Conservation (phyloP, 169 alveolate genomes). For the Eimeria necatrix region DNA sequence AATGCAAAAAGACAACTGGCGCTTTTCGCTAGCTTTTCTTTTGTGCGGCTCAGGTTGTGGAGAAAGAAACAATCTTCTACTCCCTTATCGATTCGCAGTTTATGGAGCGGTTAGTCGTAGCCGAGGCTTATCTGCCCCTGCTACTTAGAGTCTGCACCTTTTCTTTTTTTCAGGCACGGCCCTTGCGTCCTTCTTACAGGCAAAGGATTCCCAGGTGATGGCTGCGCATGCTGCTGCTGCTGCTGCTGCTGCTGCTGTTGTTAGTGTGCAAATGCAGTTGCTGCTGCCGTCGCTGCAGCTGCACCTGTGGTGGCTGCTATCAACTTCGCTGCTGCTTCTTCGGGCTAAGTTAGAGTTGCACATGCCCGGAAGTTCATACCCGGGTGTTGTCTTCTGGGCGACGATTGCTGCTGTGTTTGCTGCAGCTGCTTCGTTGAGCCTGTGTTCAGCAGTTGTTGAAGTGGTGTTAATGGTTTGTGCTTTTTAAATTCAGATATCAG, state of each 20-base stretch:
- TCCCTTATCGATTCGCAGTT: neutral
- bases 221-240: too few species aligned
- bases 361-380: neutral
- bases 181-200: conserved; percentile 17
- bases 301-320: too few species aligned
- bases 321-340: too few species aligned
- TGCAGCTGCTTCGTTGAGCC: neutral
- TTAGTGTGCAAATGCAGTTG: too few species aligned
- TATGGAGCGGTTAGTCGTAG: neutral
- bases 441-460: neutral
- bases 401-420: neutral
- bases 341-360: neutral
- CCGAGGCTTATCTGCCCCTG: neutral
- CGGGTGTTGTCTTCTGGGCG: neutral
- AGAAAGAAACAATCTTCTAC: conserved; percentile 12
- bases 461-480: too few species aligned
- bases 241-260: too few species aligned
- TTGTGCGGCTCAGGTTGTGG: neutral
- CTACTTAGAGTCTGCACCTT: neutral
- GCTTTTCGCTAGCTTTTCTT: neutral
- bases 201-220: conserved; percentile 11
- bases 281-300: too few species aligned
- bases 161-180: neutral
- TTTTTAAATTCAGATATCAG: neutral
- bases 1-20: neutral